Conservation (phyloP, 495 filamentous ascomycete genomes). For the Aspergillus ellipticus region DNA sequence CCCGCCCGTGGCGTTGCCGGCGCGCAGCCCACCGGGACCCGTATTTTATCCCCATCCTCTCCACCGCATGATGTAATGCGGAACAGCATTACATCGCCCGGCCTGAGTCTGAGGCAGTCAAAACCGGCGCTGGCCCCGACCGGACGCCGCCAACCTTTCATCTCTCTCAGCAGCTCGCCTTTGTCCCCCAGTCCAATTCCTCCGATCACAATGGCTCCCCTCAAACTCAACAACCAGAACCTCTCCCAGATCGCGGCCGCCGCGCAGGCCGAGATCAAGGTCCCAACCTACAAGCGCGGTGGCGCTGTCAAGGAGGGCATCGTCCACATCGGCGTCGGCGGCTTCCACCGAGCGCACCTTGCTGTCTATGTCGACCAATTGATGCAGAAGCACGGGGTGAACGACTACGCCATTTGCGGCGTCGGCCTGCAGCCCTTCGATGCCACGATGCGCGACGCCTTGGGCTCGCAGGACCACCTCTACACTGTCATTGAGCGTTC, state of each 20-base stretch:
- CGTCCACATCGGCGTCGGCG: slow-evolving; percentile 46
- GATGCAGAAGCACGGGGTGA: slow-evolving; percentile 42
- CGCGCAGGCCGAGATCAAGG: slow-evolving; percentile 24
- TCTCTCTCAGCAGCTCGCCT: too few relatives aligned
- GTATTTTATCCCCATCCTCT: too few relatives aligned
- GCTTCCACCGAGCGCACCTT: slow-evolving; percentile 49
- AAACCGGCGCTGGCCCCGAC: too few relatives aligned
- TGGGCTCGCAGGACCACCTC: slow-evolving; percentile 42
- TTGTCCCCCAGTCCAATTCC: too few relatives aligned
- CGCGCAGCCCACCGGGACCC: too few relatives aligned
- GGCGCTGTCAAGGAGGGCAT: slow-evolving; percentile 47
- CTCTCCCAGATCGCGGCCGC: slow-evolving; percentile 32
- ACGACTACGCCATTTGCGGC: slow-evolving; percentile 44
- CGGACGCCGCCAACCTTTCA: too few relatives aligned
- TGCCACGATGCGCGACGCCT: slow-evolving; percentile 40
- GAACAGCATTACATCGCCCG: too few relatives aligned
- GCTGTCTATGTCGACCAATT: slow-evolving; percentile 45
- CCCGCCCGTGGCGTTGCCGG: too few relatives aligned
- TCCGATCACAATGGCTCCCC: slow-evolving; percentile 37
- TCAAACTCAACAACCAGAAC: slow-evolving; percentile 40
- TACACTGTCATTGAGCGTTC: slow-evolving; percentile 49
- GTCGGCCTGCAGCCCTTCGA: slow-evolving; percentile 47
- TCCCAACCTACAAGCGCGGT: slow-evolving; percentile 37
- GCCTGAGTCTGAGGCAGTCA: too few relatives aligned
- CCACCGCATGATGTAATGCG: too few relatives aligned